Evolutionary conservation across 345 rosid genomes (phyloP).

Genomic region (Gossypium longicalyx): DNA sequence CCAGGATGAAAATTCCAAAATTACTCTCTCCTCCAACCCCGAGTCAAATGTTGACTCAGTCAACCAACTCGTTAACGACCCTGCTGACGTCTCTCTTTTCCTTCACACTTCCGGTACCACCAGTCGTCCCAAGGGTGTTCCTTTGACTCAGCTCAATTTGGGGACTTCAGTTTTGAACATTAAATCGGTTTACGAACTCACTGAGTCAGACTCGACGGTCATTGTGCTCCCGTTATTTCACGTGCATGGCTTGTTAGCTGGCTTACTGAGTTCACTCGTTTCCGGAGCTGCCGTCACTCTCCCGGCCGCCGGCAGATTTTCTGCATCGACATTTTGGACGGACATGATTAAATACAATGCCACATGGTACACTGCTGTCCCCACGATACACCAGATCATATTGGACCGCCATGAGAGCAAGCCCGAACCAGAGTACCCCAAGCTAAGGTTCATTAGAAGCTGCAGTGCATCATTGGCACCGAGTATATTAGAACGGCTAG

Average conservation of each 20-base stretch:
- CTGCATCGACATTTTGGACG: conserved; percentile 62
- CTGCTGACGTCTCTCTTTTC: conserved; percentile 54
- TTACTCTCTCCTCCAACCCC: conserved; percentile 27
- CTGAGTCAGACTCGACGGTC: conserved; percentile 58
- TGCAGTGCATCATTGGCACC: conserved; percentile 80
- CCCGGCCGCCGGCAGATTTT: conserved; percentile 61
- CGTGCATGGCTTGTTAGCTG: conserved; percentile 63
- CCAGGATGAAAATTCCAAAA: conserved; percentile 23
- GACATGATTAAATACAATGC: conserved; percentile 50
- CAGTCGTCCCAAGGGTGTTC: conserved; percentile 84
- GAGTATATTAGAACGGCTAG: conserved; percentile 46
- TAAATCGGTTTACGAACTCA: conserved; percentile 49
- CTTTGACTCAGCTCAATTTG: conserved; percentile 57
- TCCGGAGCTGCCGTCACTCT: conserved; percentile 58
- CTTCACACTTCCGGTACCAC: conserved; percentile 79
- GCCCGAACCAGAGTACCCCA: conserved; percentile 48
- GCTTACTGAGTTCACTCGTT: conserved; percentile 50
- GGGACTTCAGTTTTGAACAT: conserved; percentile 58
- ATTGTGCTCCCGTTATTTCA: conserved; percentile 63
- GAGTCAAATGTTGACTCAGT: conserved; percentile 22
- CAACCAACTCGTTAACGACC: conserved; percentile 29
- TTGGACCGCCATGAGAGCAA: conserved; percentile 57
- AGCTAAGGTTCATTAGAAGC: conserved; percentile 61
- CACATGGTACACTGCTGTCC: conserved; percentile 76
- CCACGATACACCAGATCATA: conserved; percentile 66